Evolutionary conservation across 2,329 filamentous ascomycete species (phyloP), one percentile per base, ranked within the genome.

Genomic region (Aspergillus versicolor): DNA sequence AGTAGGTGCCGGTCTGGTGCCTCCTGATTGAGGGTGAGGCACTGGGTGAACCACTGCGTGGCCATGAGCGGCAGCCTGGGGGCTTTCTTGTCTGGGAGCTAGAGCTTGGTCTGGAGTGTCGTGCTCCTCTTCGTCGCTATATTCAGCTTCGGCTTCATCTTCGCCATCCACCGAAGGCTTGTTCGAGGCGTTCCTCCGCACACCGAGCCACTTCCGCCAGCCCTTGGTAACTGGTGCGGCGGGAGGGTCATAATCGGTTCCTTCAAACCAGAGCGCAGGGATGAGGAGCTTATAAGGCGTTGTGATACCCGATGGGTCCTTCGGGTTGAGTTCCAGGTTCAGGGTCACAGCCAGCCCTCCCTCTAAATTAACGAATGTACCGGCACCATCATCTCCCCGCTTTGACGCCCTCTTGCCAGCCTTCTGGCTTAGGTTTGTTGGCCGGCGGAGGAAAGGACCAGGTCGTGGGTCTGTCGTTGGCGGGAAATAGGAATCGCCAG

Each of bases 271-370:
- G 51, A 99, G 77, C 52, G 86, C 85, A 11, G 95, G 94, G 5
- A 99, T 88, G 2, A 97, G 82, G 5, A 99, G 77, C 40, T 91
- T 82, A 72, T 99, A 99, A 8, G 92, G 91, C 50, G 86, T 84
- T 0, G 94, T 99, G 62, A 91, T 91, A 13, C 94, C 95, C 0
- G 89, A 83, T 0, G 94, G 93, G 66, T 99, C 92, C 61, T 85
- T 86, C 44, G 90, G 84, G 66, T 88, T 92, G 60, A 97, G 86
- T 75, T 99, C 94, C 61, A 96, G 86, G 66, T 97, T 96, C 43
- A 99, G 76, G 50, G 86, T 89, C 37, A 99, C 88, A 63, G 97
- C 92, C 9, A 99, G 79, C 0, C 91, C 92, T 30, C 88, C 89
- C 69, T 94, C 85, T 0, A 97, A 80, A 68, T 96, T 86, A 58